Conservation (phyloP, 257 asterid genomes). For the Schizonepeta tenuifolia region DNA sequence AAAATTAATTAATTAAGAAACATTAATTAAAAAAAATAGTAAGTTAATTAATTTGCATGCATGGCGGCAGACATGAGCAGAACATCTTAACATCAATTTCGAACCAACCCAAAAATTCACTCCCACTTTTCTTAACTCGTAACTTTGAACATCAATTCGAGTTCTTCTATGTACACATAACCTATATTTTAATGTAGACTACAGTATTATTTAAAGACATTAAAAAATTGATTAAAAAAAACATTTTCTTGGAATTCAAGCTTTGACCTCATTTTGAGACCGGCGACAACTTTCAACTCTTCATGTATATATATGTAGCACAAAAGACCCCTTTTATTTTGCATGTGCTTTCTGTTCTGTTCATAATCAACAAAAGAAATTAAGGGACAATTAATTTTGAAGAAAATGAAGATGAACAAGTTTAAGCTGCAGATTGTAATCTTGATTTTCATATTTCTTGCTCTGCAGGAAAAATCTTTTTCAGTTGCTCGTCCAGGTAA, state of each 20-base stretch:
- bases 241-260: constrained; percentile 28
- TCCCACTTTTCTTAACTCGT: constrained; percentile 28
- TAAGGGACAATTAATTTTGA: neutral
- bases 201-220: too few relatives aligned
- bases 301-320: neutral
- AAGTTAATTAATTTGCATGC: constrained; percentile 54
- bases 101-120: constrained; percentile 33
- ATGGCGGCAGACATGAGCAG: constrained; percentile 65
- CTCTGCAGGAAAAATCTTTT: constrained; percentile 23
- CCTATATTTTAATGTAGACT: neutral
- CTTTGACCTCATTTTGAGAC: constrained; percentile 62
- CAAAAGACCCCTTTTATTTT: neutral
- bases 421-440: constrained; percentile 27
- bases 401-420: constrained; percentile 31
- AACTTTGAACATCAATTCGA: constrained; percentile 40
- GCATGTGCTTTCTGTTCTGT: constrained; percentile 31
- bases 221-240: neutral
- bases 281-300: constrained; percentile 38
- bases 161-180: constrained; percentile 43
- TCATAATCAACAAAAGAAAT: neutral
- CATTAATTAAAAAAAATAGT: constrained; percentile 22
- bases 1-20: neutral
- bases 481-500: constrained; percentile 51
- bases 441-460: constrained; percentile 35
- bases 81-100: constrained; percentile 37